Evolutionary conservation across 1,139 yeast species (phyloP), one percentile per base, ranked within the genome.

Genomic region (Kodamaea ohmeri): DNA sequence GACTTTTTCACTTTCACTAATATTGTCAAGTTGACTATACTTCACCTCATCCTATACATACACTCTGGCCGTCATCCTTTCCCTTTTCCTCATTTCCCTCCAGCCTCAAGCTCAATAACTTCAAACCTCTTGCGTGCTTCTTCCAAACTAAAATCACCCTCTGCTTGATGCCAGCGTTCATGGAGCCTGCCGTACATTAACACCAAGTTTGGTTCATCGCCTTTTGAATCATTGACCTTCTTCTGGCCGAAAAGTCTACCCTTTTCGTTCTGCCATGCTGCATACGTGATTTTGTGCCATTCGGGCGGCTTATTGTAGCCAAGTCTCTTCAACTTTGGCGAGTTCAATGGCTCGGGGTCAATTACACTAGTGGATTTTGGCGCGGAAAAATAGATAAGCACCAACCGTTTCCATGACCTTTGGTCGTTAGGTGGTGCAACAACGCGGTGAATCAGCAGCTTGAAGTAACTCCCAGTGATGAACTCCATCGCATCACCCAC

Each of bases 401-500:
- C 60, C 35, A 56, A 44, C 25, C 61, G 38, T 15, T 46, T 51
- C 35, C 28, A 46, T 2, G 41, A 44, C 17, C 41, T 45, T 35
- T 56, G 61, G 38, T 56, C 61, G 8, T 45, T 44, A 3, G 61
- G 61, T 3, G 61, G 61, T 4, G 56, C 35, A 6, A 55, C 51
- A 9, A 56, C 61, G 32, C 61, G 41, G 42, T 56, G 61, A 25
- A 55, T 52, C 1, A 58, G 50, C 26, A 50, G 45, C 42, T 56
- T 56, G 47, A 56, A 55, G 35, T 49, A 56, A 4, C 60, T 58
- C 2, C 55, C 58, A 7, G 59, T 56, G 35, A 55, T 47, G 38
- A 56, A 56, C 22, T 54, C 57, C 43, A 56, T 46, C n/a, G 60
- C 51, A 40, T 56, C 61, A 4, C 60, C 60, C 26, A 56, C 47